Conservation (phyloP, 768 basidiomycete genomes). For the Psilocybe tampanensis region DNA sequence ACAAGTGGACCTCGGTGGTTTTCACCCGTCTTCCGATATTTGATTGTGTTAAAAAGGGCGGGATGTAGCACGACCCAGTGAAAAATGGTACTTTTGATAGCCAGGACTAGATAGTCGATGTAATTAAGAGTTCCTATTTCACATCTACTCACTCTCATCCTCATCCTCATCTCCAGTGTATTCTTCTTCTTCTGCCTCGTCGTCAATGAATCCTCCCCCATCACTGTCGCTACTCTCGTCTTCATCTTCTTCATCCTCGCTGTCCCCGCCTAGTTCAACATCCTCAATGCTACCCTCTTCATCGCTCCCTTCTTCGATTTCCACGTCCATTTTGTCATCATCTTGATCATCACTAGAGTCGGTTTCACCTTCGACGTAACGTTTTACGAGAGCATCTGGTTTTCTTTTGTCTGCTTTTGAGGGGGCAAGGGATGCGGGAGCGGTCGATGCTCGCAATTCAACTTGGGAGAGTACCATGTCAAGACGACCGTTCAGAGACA, state of each 20-base stretch:
- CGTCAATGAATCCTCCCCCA: slow-evolving; percentile 59
- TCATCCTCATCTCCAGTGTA: slow-evolving; percentile 49
- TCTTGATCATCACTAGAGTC: slow-evolving; percentile 56
- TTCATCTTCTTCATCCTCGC: slow-evolving; percentile 59
- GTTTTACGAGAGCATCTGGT: slow-evolving; percentile 40
- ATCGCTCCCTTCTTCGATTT: slow-evolving; percentile 66
- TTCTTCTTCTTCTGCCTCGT: slow-evolving; percentile 65
- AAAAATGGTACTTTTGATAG: not conserved
- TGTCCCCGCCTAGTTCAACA: slow-evolving; percentile 70
- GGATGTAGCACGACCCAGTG: not conserved
- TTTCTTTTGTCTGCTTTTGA: slow-evolving; percentile 34
- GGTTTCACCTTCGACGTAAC: slow-evolving; percentile 83
- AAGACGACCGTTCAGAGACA: slow-evolving; percentile 85
- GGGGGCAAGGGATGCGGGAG: slow-evolving; percentile 55
- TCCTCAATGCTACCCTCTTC: slow-evolving; percentile 74
- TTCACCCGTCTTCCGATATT: not conserved
- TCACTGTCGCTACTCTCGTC: slow-evolving; percentile 54
- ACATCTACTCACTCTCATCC: slow-evolving; percentile 51
- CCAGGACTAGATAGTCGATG: not conserved
- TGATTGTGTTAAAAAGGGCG: not conserved
- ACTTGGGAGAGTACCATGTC: slow-evolving; percentile 96
- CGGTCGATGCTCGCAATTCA: slow-evolving; percentile 79
- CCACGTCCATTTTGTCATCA: slow-evolving; percentile 61
- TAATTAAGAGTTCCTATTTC: not conserved
- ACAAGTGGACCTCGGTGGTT: slow-evolving; percentile 31